Base-by-base conservation (phyloP, 345 rosid species). In the Carallia brachiata region DNA sequence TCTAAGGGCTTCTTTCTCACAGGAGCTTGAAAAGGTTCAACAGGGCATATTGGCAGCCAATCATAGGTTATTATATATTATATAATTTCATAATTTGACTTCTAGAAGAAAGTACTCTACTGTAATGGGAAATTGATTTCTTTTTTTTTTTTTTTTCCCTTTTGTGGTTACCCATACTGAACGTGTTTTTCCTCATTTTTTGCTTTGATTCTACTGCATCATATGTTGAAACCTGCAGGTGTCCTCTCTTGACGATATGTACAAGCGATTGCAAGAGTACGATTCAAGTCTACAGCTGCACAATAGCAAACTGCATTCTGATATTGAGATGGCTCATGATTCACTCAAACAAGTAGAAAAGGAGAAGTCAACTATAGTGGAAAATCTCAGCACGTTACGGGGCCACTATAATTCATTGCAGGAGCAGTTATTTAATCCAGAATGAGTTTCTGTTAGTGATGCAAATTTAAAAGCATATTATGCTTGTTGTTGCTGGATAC, bases 381-480 rank as follows among this genome's bases (percentile, higher is more conserved):
- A 90, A 85, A 95, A 86, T 62, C 97, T 90, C 30, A 85, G 92
- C 77, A 79, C 88, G 44, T 70, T 92, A 73, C 83, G 99, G 74
- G 93, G 94, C 72, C 99, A 90, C 81, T 85, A 83, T 65, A 92
- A 72, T 67, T 85, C 93, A 52, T 58, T 95, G 74, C 98, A 95
- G 76, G 94, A 92, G 58, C 98, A 95, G 58, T 95, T 54, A 78
- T 83, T 52, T 70, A 75, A 27, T 89, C 90, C 70, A 82, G 93
- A 75, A 97, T 95, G 81, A 81, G 78, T 69, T 52, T 64, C 59
- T 69, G 56, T 13, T 32, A n/a, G 55, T n/a, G 31, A 4, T 39
- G 47, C 40, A 44, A 23, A 36, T 53, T 50, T 16, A 36, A 52
- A 54, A 1, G 56, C 48, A 36, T 34, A n/a, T 56, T 10, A 17